Base-by-base conservation (phyloP, 2,329 filamentous ascomycete genomes). In the Erysiphe pulchra region DNA sequence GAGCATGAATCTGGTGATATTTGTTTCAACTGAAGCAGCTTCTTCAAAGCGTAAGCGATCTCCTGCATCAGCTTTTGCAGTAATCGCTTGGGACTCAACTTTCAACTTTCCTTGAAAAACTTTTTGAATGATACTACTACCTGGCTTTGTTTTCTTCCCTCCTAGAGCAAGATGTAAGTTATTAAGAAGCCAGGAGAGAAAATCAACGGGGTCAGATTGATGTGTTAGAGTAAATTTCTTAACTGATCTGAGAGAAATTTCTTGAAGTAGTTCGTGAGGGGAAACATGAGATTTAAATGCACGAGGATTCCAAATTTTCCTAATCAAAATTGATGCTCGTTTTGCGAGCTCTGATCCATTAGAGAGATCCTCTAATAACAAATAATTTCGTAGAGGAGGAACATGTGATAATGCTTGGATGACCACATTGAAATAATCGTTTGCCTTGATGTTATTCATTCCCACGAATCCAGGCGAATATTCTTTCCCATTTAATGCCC, bases 371-470 rank as follows among this genome's bases (percentile, higher is more conserved):
- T 93, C 83, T 1, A 95, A 71, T 56, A 98, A 75, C 58, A 95
- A 77, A 63, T 76, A 95, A 60, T 95, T 94, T 32, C 90, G 76
- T 53, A 98, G 66, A 4, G 90, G 87, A 17, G 77, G 67, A 24
- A 95, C 84, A 61, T 98, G 90, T 2, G 87, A 78, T 34, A 98
- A 70, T 7, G 86, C 79, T 61, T 98, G 90, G 43, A 92, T 79
- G 2, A 94, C 73, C 24, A 93, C 87, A 59, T 98, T 98, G 57
- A 95, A 71, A 64, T 98, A 98, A 65, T 98, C 90, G 63, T 98
- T 98, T 48, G 90, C 84, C 62, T 98, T 98, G 69, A 98, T 94
- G 63, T 98, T 98, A 69, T 98, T 98, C 82, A 98, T 92, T 52
- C 90, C 90, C 49, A 98, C 84, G 59, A 86, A 98, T 6, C 90